A percentile compares a stretch with the other conserved stretches of the same genome.
Conservation (phyloP, 1,139 yeast species). For the Hemisphaericaspora xylofermentans region DNA sequence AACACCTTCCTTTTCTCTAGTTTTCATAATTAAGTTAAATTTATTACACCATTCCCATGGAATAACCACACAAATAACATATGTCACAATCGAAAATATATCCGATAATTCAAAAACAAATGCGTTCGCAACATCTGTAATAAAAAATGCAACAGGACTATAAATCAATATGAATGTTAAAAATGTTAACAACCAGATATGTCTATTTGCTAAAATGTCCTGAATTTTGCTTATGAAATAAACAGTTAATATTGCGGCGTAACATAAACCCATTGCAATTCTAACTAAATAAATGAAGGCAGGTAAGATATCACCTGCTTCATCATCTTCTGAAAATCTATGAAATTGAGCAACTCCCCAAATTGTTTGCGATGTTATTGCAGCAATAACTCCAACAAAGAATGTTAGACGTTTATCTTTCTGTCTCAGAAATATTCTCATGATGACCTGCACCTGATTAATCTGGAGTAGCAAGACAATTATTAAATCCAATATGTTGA, state of each 20-base stretch:
- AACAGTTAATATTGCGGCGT: slow-evolving; percentile 64
- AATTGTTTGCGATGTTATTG: slow-evolving; percentile 59
- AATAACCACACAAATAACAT: slow-evolving; percentile 70
- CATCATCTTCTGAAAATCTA: slow-evolving; percentile 30
- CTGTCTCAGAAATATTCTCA: slow-evolving; percentile 69
- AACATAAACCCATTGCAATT: slow-evolving; percentile 71
- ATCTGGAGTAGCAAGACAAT: slow-evolving; percentile 62
- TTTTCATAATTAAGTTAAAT: slow-evolving; percentile 56
- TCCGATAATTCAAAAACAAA: slow-evolving; percentile 75
- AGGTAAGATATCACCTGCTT: slow-evolving; percentile 62
- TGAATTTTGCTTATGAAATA: slow-evolving; percentile 56
- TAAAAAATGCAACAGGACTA: slow-evolving; percentile 70
- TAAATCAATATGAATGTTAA: slow-evolving; percentile 60
- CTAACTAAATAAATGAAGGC: slow-evolving; percentile 78
- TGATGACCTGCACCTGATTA: slow-evolving; percentile 74
- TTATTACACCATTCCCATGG: slow-evolving; percentile 92
- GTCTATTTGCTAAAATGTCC: slow-evolving; percentile 50
- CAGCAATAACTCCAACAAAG: slow-evolving; percentile 57
- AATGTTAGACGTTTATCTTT: slow-evolving; percentile 69
- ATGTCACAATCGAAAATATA: slow-evolving; percentile 67
- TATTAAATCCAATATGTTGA: slow-evolving; percentile 62
- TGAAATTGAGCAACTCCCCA: slow-evolving; percentile 69
- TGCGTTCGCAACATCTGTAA: slow-evolving; percentile 72
- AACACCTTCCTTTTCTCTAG: slow-evolving; percentile 74
- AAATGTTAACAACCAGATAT: slow-evolving; percentile 54